Base-by-base conservation (phyloP, 1,139 yeast species). In the Yamadazyma jaroonii region DNA sequence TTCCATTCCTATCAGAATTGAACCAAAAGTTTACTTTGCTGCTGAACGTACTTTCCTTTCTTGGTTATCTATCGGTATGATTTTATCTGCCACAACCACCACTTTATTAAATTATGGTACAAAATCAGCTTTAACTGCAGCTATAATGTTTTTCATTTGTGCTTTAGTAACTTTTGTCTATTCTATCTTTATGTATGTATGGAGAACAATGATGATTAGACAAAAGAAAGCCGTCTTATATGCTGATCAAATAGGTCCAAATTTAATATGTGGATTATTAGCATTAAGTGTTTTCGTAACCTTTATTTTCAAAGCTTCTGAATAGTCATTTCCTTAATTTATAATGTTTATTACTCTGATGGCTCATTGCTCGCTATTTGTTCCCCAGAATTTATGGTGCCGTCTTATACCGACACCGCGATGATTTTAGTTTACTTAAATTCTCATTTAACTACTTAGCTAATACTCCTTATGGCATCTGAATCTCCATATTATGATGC, bases 221-320 rank as follows among this genome's bases (percentile, higher is more conserved):
- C 76, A 79, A 47, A 87, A 88, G 67, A 79, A 79, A 45, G 88
- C 94, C 1, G 86, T 81, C 23, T 77, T 86, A 45, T 92, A 92
- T 55, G 96, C 87, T 49, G 98, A 92, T 62, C 79, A 74, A 53
- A 60, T 82, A 48, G 98, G 98, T 1, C 97, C 97, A 14, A 83
- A 84, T 45, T 72, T 81, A 59, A 79, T 92, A 40, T 90, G 97
- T 67, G 62, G 65, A 17, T 84, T 84, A 38, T 68, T 92, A 49
- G 82, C 86, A 7, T 64, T 81, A 3, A 82, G 96, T 4, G 80
- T 90, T 9, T 76, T 84, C 24, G 72, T 80, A 36, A 83, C 94
- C 15, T 89, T 86, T 57, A 54, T 81, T 15, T 80, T 83, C 55
- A 78, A 75, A 28, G 15, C 36, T 14, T 15, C 36, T 22, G 36